phyloP scores from a whole-genome alignment of 2,329 filamentous ascomycete genomes.

The Aspergillus fijiensis region DNA sequence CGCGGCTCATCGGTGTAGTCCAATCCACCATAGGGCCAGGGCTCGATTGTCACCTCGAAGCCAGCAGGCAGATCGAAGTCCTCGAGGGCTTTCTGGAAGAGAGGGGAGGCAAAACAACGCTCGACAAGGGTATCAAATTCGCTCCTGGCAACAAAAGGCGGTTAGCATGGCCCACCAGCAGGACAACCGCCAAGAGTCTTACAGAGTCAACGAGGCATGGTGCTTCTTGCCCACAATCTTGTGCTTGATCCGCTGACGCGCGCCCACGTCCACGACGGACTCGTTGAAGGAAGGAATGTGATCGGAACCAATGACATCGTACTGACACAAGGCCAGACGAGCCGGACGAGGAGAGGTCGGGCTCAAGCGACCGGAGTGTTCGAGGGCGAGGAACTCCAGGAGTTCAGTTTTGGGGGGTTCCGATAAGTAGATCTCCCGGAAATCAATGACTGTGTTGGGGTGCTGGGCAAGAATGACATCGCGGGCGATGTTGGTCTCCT shows the following conservation, averaged over 20 bases:
- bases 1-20: slow-evolving; percentile 48
- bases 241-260: slow-evolving; percentile 44
- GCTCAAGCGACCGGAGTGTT: slow-evolving; percentile 47
- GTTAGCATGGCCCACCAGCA: not conserved
- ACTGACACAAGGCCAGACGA: slow-evolving; percentile 55
- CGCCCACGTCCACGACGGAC: slow-evolving; percentile 51
- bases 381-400: slow-evolving; percentile 49
- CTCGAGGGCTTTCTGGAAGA: slow-evolving; percentile 53
- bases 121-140: slow-evolving; percentile 52
- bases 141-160: slow-evolving; percentile 25
- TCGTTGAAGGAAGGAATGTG: slow-evolving; percentile 57
- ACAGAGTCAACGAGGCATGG: slow-evolving; percentile 52
- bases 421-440: slow-evolving; percentile 53
- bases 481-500: slow-evolving; percentile 36
- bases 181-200: slow-evolving; percentile 10
- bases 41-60: slow-evolving; percentile 57
- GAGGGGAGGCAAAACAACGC: slow-evolving; percentile 52
- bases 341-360: slow-evolving; percentile 46
- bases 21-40: slow-evolving; percentile 58
- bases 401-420: slow-evolving; percentile 53
- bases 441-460: slow-evolving; percentile 38
- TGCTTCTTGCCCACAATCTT: slow-evolving; percentile 49
- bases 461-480: slow-evolving; percentile 32
- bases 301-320: slow-evolving; percentile 56
- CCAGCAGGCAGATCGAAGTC: slow-evolving; percentile 56